Evolutionary conservation across 768 basidiomycete species (phyloP).

Genomic region (Naganishia antarctica): DNA sequence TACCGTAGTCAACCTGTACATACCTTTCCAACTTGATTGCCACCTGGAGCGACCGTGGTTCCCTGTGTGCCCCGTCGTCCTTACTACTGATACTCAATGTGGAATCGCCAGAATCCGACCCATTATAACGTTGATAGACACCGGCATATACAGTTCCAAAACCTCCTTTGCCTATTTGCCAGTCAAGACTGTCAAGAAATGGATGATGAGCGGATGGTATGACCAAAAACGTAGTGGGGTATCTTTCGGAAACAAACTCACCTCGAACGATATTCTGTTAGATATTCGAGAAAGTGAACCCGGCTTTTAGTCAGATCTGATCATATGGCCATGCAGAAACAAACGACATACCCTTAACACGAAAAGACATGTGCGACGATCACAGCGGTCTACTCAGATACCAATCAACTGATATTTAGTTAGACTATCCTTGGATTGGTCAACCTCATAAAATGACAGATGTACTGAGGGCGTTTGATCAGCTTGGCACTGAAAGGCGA

Average conservation of each 20-base stretch:
- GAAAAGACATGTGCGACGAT: constrained; percentile 26
- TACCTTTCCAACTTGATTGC: constrained; percentile 30
- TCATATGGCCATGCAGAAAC: too few relatives aligned
- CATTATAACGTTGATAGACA: background rate
- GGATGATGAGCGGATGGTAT: background rate
- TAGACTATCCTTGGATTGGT: too few relatives aligned
- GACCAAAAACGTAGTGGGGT: background rate
- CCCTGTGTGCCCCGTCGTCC: background rate
- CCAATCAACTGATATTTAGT: too few relatives aligned
- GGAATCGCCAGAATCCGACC: background rate
- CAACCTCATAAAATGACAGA: too few relatives aligned
- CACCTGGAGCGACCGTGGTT: constrained; percentile 17
- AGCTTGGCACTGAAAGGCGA: background rate
- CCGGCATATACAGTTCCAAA: constrained; percentile 27
- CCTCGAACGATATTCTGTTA: constrained; percentile 26
- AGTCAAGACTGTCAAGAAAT: constrained; percentile 19
- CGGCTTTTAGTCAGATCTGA: background rate
- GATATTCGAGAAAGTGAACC: background rate
- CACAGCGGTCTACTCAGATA: background rate
- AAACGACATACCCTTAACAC: constrained; percentile 26
- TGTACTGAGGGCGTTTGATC: too few relatives aligned
- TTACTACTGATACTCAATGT: background rate
- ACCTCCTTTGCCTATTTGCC: constrained; percentile 27
- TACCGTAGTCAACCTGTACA: too few relatives aligned
- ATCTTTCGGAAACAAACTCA: background rate